Percentiles rank a stretch among this genome's conserved stretches.
Evolutionary conservation across 768 basidiomycete genomes (phyloP).

Genomic region (Hemileccinum impolitum): DNA sequence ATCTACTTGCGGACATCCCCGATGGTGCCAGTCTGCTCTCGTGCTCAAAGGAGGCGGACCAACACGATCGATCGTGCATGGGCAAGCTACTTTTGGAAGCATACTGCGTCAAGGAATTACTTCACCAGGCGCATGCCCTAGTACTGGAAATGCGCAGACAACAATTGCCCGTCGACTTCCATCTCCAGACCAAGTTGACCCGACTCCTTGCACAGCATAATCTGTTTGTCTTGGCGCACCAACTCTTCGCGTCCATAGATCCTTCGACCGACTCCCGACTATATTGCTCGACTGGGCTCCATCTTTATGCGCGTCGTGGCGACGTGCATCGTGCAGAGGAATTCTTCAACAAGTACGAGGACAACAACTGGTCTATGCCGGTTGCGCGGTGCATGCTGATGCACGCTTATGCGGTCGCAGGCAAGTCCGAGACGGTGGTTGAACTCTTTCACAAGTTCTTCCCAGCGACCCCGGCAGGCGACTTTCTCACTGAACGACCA

Average conservation of each 20-base stretch:
- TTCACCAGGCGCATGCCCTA: conserved; percentile 40
- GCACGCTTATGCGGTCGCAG: conserved; percentile 51
- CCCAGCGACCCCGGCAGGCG: conserved; percentile 33
- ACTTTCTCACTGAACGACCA: conserved; percentile 35
- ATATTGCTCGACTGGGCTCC: conserved; percentile 45
- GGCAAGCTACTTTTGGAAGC: conserved; percentile 43
- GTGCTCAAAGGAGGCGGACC: conserved; percentile 20
- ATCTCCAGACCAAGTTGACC: conserved; percentile 36
- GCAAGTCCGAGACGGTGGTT: conserved; percentile 39
- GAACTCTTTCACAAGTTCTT: conserved; percentile 56
- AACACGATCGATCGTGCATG: conserved; percentile 27
- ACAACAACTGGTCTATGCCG: conserved; percentile 23
- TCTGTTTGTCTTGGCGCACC: conserved; percentile 41
- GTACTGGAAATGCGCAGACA: conserved; percentile 39
- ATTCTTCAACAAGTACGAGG: conserved; percentile 38
- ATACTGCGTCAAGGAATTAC: conserved; percentile 31
- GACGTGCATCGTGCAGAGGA: conserved; percentile 41
- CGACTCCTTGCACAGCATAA: conserved; percentile 41
- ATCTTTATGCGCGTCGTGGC: conserved; percentile 52
- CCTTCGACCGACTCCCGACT: conserved; percentile 14
- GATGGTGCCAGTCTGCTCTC: conserved; percentile 28
- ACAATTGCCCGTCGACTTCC: conserved; percentile 26
- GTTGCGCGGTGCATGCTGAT: conserved; percentile 46
- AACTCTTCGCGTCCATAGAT: conserved; percentile 37
- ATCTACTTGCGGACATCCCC: conserved; percentile 29